Evolutionary conservation across 2,329 filamentous ascomycete genomes (phyloP).

Genomic region (Colletotrichum filicis): DNA sequence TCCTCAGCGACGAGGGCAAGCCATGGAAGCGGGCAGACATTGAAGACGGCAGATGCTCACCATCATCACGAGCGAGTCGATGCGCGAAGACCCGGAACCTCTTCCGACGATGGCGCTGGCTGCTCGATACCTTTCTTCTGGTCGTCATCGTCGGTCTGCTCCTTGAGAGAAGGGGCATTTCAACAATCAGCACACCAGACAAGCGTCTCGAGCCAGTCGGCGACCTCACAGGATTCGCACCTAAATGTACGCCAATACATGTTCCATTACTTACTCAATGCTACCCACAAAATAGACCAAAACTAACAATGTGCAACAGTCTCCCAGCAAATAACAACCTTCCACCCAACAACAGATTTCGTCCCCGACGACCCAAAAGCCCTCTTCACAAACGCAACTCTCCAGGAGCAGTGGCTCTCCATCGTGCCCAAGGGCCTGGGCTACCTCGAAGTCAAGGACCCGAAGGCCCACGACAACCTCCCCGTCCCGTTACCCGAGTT

Average conservation of each 20-base stretch:
- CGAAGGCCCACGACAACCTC: constrained; percentile 48
- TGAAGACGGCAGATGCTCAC: neutral
- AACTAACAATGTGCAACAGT: constrained; percentile 40
- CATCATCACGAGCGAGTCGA: neutral
- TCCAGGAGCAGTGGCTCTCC: constrained; percentile 48
- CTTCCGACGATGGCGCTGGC: constrained; percentile 36
- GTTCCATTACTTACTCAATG: neutral
- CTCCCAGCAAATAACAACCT: constrained; percentile 51
- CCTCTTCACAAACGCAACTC: constrained; percentile 49
- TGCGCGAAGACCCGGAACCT: constrained; percentile 1
- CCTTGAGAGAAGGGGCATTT: constrained; percentile 42
- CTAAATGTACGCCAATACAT: constrained; percentile 42
- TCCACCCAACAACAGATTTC: constrained; percentile 49
- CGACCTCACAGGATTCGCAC: constrained; percentile 53
- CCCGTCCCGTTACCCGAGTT: constrained; percentile 47
- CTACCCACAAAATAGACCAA: too few species aligned
- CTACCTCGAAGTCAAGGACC: constrained; percentile 50
- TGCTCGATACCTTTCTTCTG: constrained; percentile 48
- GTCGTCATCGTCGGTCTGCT: constrained; percentile 48
- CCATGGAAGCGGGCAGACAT: constrained; percentile 21
- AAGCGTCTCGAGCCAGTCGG: constrained; percentile 46
- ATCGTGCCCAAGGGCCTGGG: constrained; percentile 54
- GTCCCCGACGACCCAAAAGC: constrained; percentile 51
- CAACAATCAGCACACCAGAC: constrained; percentile 15
- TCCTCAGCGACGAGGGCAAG: constrained; percentile 22